A percentile compares a stretch with the other conserved stretches of the same genome.
These are phyloP conservation scores for Achlya hypogyna DNA, from an alignment of 352 stramenopile species.

Conservation along the genomic window DNA sequence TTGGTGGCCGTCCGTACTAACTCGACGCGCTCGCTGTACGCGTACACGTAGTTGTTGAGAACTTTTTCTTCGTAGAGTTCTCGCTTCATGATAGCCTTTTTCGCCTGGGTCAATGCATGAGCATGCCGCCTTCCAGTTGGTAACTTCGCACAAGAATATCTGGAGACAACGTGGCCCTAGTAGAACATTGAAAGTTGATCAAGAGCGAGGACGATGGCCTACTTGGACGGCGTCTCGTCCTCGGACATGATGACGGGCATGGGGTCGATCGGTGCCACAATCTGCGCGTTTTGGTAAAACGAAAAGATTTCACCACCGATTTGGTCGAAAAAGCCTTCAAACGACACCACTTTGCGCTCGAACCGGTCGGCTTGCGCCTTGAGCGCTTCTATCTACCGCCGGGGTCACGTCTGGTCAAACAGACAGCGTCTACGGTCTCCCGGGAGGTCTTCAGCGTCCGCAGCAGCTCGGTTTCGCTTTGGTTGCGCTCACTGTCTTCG, in stretches of 20 bases:
- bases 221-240: background rate
- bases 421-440: background rate
- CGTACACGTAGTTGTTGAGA: conserved; percentile 4
- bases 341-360: background rate
- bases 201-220: background rate
- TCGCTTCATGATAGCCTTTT: background rate
- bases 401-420: background rate
- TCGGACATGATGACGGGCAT: background rate
- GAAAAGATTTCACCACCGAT: background rate
- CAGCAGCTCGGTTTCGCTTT: background rate
- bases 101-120: background rate
- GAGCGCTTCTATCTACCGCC: background rate
- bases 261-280: background rate
- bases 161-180: background rate
- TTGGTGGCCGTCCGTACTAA: background rate
- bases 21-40: background rate
- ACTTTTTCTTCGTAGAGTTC: background rate
- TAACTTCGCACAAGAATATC: background rate
- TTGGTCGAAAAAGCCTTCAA: background rate
- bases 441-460: background rate
- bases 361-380: background rate
- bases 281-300: background rate
- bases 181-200: background rate
- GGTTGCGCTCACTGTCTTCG: background rate
- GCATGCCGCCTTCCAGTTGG: background rate